Base-by-base conservation (phyloP, 2,329 filamentous ascomycete genomes). In the Ciborinia camelliae region DNA sequence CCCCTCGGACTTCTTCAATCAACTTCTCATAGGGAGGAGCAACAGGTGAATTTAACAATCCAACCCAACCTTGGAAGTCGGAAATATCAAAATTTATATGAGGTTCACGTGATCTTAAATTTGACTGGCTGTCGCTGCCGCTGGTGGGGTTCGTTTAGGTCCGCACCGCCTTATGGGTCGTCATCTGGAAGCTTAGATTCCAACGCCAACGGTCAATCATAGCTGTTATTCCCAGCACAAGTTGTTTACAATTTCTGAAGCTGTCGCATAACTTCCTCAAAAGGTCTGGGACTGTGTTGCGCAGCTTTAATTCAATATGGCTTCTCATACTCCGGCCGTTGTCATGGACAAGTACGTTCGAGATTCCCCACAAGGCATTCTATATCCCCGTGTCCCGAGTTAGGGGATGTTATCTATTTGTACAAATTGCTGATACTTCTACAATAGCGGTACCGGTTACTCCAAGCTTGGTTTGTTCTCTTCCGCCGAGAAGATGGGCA, bases 281-380 rank as follows among this genome's bases (percentile, higher is more conserved):
- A 61, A 69, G 58, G 62, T 63, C 60, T 63, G 69, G 71, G 70
- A 69, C 67, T 68, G 72, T 67, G 51, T 60, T 64, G 71, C 71
- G 66, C 68, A 65, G 57, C 69, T 68, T 68, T 62, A 65, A 59
- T 71, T 74, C 77, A 82, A 77, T 74, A 99, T 99, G 95, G 94
- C 95, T 77, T 90, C 90, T 82, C 94, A 98, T 87, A 98, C 95
- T 78, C 95, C 95, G 75, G 95, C 95, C 91, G 95, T 99, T 97
- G 95, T 99, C 92, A 99, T 99, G 94, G 95, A 99, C 95, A 99
- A 99, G 95, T 97, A 89, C 81, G 92, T 77, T 73, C 75, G 69
- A 74, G 73, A 55, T 75, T 73, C 72, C 76, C 65, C 50, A 61
- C 64, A 55, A 70, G 64, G 51, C 61, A 67, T 32, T 61, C 58